Conservation (phyloP, 164 flowering plant genomes). For the Dillenia suffruticosa region DNA sequence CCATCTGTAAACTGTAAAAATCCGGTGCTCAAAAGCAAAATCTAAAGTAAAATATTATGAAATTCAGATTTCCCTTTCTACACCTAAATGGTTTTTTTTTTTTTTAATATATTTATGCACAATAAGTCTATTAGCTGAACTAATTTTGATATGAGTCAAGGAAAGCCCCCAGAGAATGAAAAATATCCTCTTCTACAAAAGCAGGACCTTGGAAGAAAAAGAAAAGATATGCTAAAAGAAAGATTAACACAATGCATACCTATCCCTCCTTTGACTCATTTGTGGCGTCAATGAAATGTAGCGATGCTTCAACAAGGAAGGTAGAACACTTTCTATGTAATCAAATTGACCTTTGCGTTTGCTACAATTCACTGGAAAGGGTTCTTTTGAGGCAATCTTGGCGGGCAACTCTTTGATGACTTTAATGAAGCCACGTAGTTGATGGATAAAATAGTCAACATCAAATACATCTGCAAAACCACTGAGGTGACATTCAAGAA, state of each 20-base stretch:
- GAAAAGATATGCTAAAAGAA: neutral
- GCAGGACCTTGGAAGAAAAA: neutral
- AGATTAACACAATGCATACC: conserved; percentile 31
- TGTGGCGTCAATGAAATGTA: conserved; percentile 93
- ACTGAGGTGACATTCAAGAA: conserved; percentile 35
- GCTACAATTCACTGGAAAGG: conserved; percentile 79
- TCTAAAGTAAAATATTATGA: too few species aligned
- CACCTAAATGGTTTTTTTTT: too few species aligned
- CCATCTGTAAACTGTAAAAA: too few species aligned
- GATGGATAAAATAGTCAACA: conserved; percentile 80
- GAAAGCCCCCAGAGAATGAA: too few species aligned
- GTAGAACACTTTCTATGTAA: conserved; percentile 87
- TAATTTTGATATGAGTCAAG: too few species aligned
- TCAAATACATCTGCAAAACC: conserved; percentile 99
- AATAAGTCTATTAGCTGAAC: too few species aligned
- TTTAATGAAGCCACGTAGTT: conserved; percentile 61
- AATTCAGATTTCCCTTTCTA: too few species aligned
- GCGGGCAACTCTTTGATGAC: conserved; percentile 74
- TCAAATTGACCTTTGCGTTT: conserved; percentile 97
- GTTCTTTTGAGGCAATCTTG: conserved; percentile 65
- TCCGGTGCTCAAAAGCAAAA: too few species aligned
- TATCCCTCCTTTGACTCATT: conserved; percentile 94
- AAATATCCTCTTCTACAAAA: too few species aligned
- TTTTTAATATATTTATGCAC: too few species aligned
- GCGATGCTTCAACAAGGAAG: conserved; percentile 63